Conservation (phyloP, 176 grass and related monocot species). For the Bothriochloa decipiens region DNA sequence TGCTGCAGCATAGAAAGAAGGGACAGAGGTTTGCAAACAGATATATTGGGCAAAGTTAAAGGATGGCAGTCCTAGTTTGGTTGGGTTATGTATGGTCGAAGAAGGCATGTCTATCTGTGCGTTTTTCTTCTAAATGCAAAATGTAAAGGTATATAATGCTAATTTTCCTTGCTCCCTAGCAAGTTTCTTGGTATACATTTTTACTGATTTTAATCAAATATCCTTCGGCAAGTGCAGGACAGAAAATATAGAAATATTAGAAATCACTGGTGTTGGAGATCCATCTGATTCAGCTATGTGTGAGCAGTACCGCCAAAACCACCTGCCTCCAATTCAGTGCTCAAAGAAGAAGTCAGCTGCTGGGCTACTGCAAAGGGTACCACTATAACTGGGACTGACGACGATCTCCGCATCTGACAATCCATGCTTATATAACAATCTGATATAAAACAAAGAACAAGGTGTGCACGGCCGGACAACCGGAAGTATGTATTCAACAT, state of each 20-base stretch:
- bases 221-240: slow-evolving; percentile 53
- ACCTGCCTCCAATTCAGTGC: slow-evolving; percentile 65
- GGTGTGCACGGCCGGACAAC: too few relatives aligned
- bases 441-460: too few relatives aligned
- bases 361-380: slow-evolving; percentile 73
- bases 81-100: background rate
- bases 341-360: slow-evolving; percentile 86
- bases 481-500: too few relatives aligned
- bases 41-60: background rate
- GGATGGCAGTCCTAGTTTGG: background rate
- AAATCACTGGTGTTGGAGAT: slow-evolving; percentile 89
- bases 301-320: slow-evolving; percentile 76
- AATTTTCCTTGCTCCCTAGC: background rate
- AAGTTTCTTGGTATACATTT: background rate
- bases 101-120: slow-evolving; percentile 10
- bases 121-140: background rate
- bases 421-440: too few relatives aligned
- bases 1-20: background rate
- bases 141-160: background rate
- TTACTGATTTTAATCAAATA: slow-evolving; percentile 8
- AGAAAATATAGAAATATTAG: slow-evolving; percentile 84
- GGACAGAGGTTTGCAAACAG: slow-evolving; percentile 1
- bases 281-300: slow-evolving; percentile 96
- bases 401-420: too few relatives aligned
- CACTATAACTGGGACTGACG: slow-evolving; percentile 44